These are phyloP conservation scores for Erigeron philadelphicus DNA, from an alignment of 140 eudicot genomes.

Conservation along the genomic window DNA sequence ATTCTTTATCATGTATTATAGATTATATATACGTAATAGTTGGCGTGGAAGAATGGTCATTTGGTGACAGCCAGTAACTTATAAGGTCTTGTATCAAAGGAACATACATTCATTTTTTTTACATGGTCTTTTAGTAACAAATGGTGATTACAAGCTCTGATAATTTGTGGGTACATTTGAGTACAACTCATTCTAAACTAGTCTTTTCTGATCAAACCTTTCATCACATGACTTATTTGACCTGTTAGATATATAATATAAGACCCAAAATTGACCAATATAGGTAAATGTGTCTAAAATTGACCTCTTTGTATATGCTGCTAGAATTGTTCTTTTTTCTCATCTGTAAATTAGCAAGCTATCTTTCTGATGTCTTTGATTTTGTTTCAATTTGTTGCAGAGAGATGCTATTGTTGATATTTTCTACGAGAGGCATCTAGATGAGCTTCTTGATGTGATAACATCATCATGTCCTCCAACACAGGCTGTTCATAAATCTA, in stretches of 20 bases:
- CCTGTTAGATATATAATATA: background rate
- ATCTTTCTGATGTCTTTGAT: background rate
- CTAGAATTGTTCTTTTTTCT: background rate
- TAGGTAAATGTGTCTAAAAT: background rate
- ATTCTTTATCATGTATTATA: no score
- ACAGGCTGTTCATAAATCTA: conserved; percentile 30
- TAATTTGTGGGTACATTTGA: background rate
- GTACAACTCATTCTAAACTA: background rate
- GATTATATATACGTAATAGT: no score
- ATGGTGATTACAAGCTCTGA: background rate
- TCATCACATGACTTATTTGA: background rate
- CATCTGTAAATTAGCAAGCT: conserved; percentile 15
- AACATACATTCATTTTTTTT: background rate
- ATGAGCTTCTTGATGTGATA: conserved; percentile 62
- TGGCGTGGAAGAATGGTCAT: no score
- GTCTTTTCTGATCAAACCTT: background rate
- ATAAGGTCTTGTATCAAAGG: background rate
- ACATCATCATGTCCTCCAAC: conserved; percentile 55
- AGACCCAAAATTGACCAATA: background rate
- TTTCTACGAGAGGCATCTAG: conserved; percentile 84
- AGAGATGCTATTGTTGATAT: conserved; percentile 70
- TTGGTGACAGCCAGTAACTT: background rate
- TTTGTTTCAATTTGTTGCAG: conserved; percentile 35
- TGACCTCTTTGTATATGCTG: background rate
- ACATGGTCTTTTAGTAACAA: background rate